Conservation (phyloP, 2,329 filamentous ascomycete genomes). For the Cladosporium colombiae region DNA sequence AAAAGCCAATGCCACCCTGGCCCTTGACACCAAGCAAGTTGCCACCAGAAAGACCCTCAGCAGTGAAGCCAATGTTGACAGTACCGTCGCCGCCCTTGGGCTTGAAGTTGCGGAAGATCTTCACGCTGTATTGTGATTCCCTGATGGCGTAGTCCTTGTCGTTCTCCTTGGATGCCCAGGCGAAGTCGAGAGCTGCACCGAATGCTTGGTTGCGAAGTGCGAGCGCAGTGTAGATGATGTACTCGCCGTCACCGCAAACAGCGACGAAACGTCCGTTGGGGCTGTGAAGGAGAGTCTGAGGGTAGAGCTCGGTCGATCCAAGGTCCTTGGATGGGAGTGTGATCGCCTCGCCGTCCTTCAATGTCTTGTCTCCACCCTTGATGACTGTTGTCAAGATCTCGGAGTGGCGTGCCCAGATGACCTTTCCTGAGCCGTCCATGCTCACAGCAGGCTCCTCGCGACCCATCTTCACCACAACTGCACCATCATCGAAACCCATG, state of each 20-base stretch:
- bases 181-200: constrained; percentile 91
- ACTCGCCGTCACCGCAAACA: constrained; percentile 94
- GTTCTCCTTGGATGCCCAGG: constrained; percentile 95
- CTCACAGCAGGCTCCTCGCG: constrained; percentile 95
- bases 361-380: constrained; percentile 78
- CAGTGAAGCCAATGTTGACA: constrained; percentile 91
- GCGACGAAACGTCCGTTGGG: constrained; percentile 89
- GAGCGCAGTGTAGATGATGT: constrained; percentile 96
- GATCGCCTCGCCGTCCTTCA: constrained; percentile 89
- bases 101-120: constrained; percentile 97
- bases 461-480: constrained; percentile 96
- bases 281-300: constrained; percentile 91
- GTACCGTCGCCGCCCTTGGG: constrained; percentile 73
- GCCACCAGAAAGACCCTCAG: constrained; percentile 86
- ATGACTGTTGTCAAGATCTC: constrained; percentile 95
- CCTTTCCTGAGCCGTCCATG: constrained; percentile 93
- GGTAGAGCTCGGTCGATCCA: constrained; percentile 94
- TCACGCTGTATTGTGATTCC: constrained; percentile 90
- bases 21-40: constrained; percentile 91
- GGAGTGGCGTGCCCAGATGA: constrained; percentile 94
- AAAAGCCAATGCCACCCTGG: constrained; percentile 91
- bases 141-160: constrained; percentile 98
- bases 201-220: constrained; percentile 98
- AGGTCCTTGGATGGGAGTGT: constrained; percentile 89
- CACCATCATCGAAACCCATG: constrained; percentile 95